Base-by-base conservation (phyloP, 495 filamentous ascomycete genomes). In the Emericellopsis terricola region DNA sequence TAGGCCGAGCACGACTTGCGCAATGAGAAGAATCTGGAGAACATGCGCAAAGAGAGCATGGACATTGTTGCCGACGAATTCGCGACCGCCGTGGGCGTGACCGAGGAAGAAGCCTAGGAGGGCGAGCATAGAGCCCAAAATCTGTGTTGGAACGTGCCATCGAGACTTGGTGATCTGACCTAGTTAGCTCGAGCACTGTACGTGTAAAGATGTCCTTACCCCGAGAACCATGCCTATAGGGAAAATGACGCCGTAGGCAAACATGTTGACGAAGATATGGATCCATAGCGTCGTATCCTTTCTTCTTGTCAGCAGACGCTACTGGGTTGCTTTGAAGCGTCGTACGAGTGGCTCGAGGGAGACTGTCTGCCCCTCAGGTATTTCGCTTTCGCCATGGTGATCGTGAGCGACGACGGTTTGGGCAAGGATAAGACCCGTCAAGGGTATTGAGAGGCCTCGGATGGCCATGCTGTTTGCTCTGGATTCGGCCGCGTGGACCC, bases 211-310 rank as follows among this genome's bases (percentile, higher is more conserved):
- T n/a, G n/a, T n/a, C n/a, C n/a, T 41, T 71, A 87, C 79, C 21
- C 89, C 87, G 8, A 96, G 62, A 21, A 97, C 87, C 87, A 97
- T 94, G 30, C 91, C 89, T 15, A 82, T 60, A 7, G 89, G 89
- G 45, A 96, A 94, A 27, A 96, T 66, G 31, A 96, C 56, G 34
- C 89, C 89, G 65, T 91, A 96, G 17, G 83, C 65, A 18, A 82
- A 43, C 38, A 75, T 76, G 68, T 93, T 85, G n/a, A 91, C 48
- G 37, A 91, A 65, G 45, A 97, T 94, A 53, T 97, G 89, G 19
- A 76, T 59, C 89, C 87, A 97, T 74, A 97, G 52, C 46, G 69
- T 89, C 32, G 71, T 62, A 44, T 94, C 83, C 78, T 86, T 31
- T 39, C 36, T 37, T 38, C 16, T 13, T 9, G 38, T 50, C 31